Evolutionary conservation across 768 basidiomycete genomes (phyloP).

Genomic region (Rhizopogon rudus): DNA sequence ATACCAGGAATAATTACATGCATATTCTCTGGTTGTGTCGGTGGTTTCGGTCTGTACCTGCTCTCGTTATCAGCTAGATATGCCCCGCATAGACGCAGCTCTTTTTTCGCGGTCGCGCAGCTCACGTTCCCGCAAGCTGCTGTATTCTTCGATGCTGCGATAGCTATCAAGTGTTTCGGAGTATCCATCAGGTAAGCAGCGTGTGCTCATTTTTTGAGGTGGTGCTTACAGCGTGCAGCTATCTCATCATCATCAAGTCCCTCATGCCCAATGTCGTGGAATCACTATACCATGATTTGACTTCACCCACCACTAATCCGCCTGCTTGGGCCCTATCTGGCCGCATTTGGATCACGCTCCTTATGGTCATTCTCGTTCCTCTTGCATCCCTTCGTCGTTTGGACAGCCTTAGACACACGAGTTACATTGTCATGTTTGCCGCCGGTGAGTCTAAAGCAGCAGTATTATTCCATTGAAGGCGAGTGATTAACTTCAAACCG

Average conservation of each 20-base stretch:
- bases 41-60: conserved; percentile 84
- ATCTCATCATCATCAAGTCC: conserved; percentile 89
- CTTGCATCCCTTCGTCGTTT: conserved; percentile 79
- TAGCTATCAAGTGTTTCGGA: conserved; percentile 95
- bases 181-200: conserved; percentile 78
- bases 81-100: conserved; percentile 68
- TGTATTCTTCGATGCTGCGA: conserved; percentile 88
- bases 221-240: conserved; percentile 37
- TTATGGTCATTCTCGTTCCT: conserved; percentile 75
- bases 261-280: conserved; percentile 88
- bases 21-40: conserved; percentile 68
- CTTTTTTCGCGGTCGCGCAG: conserved; percentile 79
- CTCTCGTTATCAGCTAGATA: conserved; percentile 78
- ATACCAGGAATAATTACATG: conserved; percentile 91
- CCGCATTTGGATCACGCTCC: conserved; percentile 75
- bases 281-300: conserved; percentile 76
- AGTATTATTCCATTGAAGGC: neutral
- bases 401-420: conserved; percentile 85
- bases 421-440: conserved; percentile 87
- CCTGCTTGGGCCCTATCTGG: conserved; percentile 76
- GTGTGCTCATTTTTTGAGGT: neutral
- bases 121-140: conserved; percentile 88
- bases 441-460: conserved; percentile 54
- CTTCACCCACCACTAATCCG: conserved; percentile 56
- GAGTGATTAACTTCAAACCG: neutral